Base-by-base conservation (phyloP, 139 green algal genomes). In the Chlorella ohadii region DNA sequence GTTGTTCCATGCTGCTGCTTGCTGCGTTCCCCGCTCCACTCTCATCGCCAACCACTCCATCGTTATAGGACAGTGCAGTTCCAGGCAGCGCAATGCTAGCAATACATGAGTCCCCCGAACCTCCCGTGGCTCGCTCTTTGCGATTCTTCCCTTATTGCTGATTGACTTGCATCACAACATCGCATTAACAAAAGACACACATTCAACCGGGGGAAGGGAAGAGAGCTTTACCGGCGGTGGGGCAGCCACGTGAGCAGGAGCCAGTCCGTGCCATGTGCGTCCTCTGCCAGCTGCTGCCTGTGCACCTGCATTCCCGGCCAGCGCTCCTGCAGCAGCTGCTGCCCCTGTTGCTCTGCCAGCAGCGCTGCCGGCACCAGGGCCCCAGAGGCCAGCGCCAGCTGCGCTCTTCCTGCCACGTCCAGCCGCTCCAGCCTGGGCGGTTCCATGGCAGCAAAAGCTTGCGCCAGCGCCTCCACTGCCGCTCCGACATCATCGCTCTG, bases 271-370 rank as follows among this genome's bases (percentile, higher is more conserved):
- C 70, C 27, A 2, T 59, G 11, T 20, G 51, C 12, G 15, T 59
- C 15, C 4, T 22, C 70, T 47, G 0, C 39, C 7, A 27, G 39
- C 39, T 33, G 39, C 41, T 38, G 39, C 16, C 27, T 15, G 4
- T 15, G 33, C 41, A 59, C 6, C 41, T 19, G 39, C 27, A 33
- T 16, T 25, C 39, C 27, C 20, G 27, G 70, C 70, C 70, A 77
- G 39, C 70, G 27, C 33, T 77, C 70, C 28, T 38, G 70, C 70
- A 77, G 39, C 70, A 77, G 27, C 39, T 59, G 70, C 25, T n/a
- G 16, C 22, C 70, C 70, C 5, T 5, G 4, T 1, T 39, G 20
- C 5, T 28, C 41, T 28, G 15, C 25, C 70, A 77, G 70, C 70
- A 47, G 25, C 25, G 39, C 70, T 16, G 25, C 70, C 39, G 70